These are phyloP conservation scores for Triticum timopheevii DNA, from an alignment of 176 grass and related monocot species.

Conservation along the genomic window DNA sequence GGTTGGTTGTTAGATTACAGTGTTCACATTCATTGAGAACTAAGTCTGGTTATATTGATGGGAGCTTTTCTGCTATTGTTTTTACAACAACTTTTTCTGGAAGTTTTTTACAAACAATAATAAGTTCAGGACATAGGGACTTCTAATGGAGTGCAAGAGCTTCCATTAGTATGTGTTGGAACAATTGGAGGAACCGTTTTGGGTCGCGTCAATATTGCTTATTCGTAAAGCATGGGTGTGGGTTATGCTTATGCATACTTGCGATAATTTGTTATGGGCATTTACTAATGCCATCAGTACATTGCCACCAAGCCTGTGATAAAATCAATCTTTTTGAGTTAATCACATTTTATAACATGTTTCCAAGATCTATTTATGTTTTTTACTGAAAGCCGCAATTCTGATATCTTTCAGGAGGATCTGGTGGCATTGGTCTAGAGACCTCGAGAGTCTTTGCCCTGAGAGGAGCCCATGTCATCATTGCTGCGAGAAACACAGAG, in stretches of 20 bases:
- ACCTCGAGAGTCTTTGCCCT: conserved; percentile 85
- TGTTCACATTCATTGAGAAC: neutral
- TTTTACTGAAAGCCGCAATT: neutral
- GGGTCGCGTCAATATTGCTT: neutral
- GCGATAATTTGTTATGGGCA: neutral
- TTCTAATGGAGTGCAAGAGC: neutral
- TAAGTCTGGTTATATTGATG: neutral
- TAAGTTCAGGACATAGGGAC: neutral
- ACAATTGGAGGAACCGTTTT: neutral
- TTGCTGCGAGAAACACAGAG: conserved; percentile 90
- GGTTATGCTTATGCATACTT: neutral
- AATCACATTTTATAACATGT: neutral
- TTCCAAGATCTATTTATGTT: neutral
- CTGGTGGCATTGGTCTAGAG: conserved; percentile 90
- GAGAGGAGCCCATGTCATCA: conserved; percentile 86
- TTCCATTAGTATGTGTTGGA: neutral
- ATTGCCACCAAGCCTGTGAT: neutral
- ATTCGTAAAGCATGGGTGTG: neutral
- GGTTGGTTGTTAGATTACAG: neutral
- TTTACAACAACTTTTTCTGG: neutral
- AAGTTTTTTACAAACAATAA: neutral
- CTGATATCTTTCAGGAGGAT: conserved; percentile 53
- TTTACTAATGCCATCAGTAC: neutral
- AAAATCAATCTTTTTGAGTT: neutral
- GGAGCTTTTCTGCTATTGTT: neutral